Conservation (phyloP, 164 flowering plant species). For the Magnolia sinica region DNA sequence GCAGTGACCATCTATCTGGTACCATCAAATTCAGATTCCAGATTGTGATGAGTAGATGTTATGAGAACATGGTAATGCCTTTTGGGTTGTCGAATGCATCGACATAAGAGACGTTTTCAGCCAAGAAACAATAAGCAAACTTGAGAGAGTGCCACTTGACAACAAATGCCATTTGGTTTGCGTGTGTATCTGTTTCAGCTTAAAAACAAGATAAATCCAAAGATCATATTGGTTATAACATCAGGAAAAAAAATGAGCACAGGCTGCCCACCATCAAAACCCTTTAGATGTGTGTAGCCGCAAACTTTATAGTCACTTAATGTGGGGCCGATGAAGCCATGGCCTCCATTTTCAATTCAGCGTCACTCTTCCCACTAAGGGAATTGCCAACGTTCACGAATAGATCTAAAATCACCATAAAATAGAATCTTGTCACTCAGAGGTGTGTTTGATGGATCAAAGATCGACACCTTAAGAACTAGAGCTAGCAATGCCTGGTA, state of each 20-base stretch:
- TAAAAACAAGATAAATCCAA: too few species aligned
- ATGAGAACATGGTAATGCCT: too few species aligned
- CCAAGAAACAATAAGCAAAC: background rate
- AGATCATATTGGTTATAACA: too few species aligned
- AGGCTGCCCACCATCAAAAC: slow-evolving; percentile 36
- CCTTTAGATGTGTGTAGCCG: slow-evolving; percentile 35
- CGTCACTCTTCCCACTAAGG: slow-evolving; percentile 9
- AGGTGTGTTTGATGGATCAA: slow-evolving; percentile 43
- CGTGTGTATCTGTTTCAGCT: too few species aligned
- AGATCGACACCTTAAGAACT: slow-evolving; percentile 28
- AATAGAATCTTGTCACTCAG: slow-evolving; percentile 24
- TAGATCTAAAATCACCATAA: background rate
- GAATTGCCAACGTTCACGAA: background rate
- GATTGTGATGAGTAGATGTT: too few species aligned
- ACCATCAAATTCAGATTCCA: too few species aligned
- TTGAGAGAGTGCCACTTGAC: background rate
- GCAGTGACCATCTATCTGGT: too few species aligned
- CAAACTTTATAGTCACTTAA: slow-evolving; percentile 1
- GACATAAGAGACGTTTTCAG: background rate
- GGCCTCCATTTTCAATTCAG: background rate
- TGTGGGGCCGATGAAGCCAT: slow-evolving; percentile 6
- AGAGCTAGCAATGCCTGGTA: slow-evolving; percentile 2
- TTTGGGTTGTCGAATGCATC: background rate
- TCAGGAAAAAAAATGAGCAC: background rate
- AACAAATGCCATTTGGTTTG: too few species aligned